Evolutionary conservation across 331 rosid genomes (phyloP).

Genomic region (Cydonia oblonga): DNA sequence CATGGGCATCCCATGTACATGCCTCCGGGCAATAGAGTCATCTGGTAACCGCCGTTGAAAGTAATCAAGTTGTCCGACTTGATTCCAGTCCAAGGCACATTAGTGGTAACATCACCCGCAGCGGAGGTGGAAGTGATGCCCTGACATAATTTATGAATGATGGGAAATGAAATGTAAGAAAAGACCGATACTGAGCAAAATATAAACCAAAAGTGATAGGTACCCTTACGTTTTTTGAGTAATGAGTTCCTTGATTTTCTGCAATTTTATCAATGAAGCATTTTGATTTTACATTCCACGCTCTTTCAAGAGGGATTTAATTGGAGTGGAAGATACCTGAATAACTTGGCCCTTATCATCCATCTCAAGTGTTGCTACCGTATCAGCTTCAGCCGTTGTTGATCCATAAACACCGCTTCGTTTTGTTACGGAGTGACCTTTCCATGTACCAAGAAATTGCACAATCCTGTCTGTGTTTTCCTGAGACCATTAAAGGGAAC

Average conservation of each 20-base stretch:
- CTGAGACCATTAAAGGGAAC: constrained; percentile 23
- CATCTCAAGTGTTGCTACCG: constrained; percentile 52
- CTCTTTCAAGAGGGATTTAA: not conserved
- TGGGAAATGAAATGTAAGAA: not conserved
- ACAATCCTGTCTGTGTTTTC: constrained; percentile 37
- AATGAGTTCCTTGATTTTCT: too few relatives aligned
- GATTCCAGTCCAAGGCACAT: constrained; percentile 77
- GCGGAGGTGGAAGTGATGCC: constrained; percentile 50
- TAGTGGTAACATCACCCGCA: constrained; percentile 43
- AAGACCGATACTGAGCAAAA: not conserved
- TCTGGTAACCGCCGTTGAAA: constrained; percentile 72
- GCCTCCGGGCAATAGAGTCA: constrained; percentile 79
- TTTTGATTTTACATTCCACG: not conserved
- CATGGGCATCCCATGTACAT: constrained; percentile 87
- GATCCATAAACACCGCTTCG: constrained; percentile 95
- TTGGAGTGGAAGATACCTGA: constrained; percentile 49
- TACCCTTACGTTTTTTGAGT: too few relatives aligned
- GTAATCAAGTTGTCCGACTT: constrained; percentile 44
- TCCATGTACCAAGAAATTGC: constrained; percentile 92
- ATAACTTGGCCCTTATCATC: constrained; percentile 52
- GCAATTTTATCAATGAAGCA: not conserved
- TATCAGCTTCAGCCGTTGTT: constrained; percentile 66
- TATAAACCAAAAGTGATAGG: too few relatives aligned
- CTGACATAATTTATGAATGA: constrained; percentile 24
- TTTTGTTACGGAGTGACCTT: constrained; percentile 72